A percentile compares a stretch with the other conserved stretches of the same genome.
phyloP scores from a whole-genome alignment of 345 rosid genomes.

The Tarenaya hassleriana region DNA sequence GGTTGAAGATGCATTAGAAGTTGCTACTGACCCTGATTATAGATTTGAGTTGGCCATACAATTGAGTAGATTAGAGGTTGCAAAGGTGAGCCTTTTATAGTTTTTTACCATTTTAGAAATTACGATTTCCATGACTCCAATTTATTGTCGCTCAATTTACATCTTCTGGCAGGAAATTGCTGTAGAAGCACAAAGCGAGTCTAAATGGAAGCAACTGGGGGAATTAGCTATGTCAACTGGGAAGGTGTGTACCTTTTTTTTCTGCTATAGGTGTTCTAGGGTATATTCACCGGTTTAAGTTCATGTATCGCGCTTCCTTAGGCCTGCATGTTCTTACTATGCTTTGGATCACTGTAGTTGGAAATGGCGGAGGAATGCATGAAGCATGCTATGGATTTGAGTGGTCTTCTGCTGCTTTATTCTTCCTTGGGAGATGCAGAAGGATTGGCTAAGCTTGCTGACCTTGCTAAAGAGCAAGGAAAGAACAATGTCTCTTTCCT shows the following conservation, averaged over 20 bases:
- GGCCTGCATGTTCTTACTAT: constrained; percentile 7
- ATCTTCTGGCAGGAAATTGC: constrained; percentile 57
- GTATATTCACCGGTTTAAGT: constrained; percentile 9
- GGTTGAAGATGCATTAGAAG: constrained; percentile 79
- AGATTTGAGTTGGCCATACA: constrained; percentile 83
- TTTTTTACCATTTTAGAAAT: constrained; percentile 4
- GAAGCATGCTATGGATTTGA: constrained; percentile 82
- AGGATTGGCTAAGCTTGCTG: constrained; percentile 68
- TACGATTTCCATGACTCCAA: constrained; percentile 3
- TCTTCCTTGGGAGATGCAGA: constrained; percentile 91
- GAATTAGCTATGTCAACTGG: constrained; percentile 85
- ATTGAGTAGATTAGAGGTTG: constrained; percentile 71
- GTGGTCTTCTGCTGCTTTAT: constrained; percentile 91
- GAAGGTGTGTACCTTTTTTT: constrained; percentile 38
- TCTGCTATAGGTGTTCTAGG: constrained; percentile 16
- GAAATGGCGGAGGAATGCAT: constrained; percentile 95
- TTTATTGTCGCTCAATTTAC: constrained; percentile 12
- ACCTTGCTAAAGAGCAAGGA: constrained; percentile 85
- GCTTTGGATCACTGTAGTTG: constrained; percentile 46
- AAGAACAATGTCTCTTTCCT: constrained; percentile 92
- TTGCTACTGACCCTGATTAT: constrained; percentile 83
- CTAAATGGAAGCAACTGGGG: constrained; percentile 94
- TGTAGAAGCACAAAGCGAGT: constrained; percentile 58
- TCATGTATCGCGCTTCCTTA: constrained; percentile 7
- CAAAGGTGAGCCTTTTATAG: constrained; percentile 45